These are phyloP conservation scores for Cicer chorassanicum DNA, from an alignment of 306 rosid species.

Conservation along the genomic window DNA sequence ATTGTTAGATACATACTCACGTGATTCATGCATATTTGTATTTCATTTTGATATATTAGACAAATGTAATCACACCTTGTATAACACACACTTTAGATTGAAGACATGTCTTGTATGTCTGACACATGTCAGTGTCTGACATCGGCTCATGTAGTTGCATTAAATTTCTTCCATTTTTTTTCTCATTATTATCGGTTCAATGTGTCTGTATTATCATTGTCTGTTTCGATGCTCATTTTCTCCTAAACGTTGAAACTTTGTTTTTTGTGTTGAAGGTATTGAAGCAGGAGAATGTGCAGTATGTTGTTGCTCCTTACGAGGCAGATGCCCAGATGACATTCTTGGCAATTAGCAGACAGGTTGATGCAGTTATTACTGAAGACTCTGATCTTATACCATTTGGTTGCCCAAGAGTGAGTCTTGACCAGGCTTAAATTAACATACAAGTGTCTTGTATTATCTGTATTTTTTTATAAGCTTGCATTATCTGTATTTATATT, in stretches of 20 bases:
- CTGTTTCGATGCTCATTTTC: no score
- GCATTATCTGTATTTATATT: constrained; percentile 13
- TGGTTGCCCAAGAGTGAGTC: constrained; percentile 90
- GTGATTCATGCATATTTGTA: neutral
- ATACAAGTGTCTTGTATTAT: constrained; percentile 30
- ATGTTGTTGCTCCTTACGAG: constrained; percentile 95
- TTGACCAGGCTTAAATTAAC: constrained; percentile 29
- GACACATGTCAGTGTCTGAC: no score
- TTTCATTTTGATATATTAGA: constrained; percentile 20
- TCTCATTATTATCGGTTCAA: no score
- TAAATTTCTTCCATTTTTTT: no score
- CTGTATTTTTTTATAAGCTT: neutral
- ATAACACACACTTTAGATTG: no score
- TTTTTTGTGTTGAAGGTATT: constrained; percentile 61
- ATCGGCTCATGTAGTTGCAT: no score
- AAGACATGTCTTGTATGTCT: no score
- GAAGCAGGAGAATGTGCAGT: constrained; percentile 74
- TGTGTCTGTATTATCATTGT: no score
- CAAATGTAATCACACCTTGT: neutral
- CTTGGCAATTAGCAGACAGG: constrained; percentile 76
- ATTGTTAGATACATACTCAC: neutral
- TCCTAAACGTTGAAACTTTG: constrained; percentile 18
- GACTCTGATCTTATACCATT: constrained; percentile 97
- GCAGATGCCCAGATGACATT: constrained; percentile 98
- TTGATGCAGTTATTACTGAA: constrained; percentile 90